These are phyloP conservation scores for Polyplosphaeria fusca DNA, from an alignment of 495 filamentous ascomycete species.

Conservation along the genomic window DNA sequence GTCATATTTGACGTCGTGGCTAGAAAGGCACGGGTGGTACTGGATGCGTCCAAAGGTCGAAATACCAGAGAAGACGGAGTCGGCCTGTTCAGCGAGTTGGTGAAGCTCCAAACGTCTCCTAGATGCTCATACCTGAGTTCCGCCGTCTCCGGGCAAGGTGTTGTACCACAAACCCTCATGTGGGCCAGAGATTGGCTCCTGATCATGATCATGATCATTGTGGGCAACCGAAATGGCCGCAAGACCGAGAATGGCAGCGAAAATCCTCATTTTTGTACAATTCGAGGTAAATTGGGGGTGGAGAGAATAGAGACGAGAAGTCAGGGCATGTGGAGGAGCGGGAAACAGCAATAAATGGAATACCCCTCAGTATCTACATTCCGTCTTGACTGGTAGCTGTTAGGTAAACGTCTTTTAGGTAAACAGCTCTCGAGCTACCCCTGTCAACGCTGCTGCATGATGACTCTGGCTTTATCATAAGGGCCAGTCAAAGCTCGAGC, in stretches of 20 bases:
- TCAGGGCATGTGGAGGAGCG: slow-evolving; percentile 3
- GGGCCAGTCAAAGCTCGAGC: not conserved
- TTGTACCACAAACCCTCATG: slow-evolving; percentile 63
- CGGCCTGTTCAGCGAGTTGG: slow-evolving; percentile 49
- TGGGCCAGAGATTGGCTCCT: slow-evolving; percentile 56
- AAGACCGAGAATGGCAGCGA: slow-evolving; percentile 33
- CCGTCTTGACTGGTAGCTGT: slow-evolving; percentile 22
- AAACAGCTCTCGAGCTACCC: slow-evolving; percentile 32
- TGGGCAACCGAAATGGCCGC: slow-evolving; percentile 50
- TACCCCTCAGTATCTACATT: slow-evolving; percentile 19
- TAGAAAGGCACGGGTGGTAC: slow-evolving; percentile 74
- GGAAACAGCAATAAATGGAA: slow-evolving; percentile 18
- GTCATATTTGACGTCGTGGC: slow-evolving; percentile 49
- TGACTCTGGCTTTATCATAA: not conserved
- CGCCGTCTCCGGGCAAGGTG: slow-evolving; percentile 63
- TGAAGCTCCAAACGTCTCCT: not conserved
- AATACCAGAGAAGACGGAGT: slow-evolving; percentile 53
- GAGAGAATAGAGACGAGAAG: slow-evolving; percentile 15
- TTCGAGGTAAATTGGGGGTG: not conserved
- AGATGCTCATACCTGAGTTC: slow-evolving; percentile 54
- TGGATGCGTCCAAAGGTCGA: slow-evolving; percentile 69
- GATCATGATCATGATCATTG: slow-evolving; percentile 47
- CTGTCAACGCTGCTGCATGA: slow-evolving; percentile 5
- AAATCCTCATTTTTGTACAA: slow-evolving; percentile 30
- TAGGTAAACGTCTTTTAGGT: slow-evolving; percentile 36